Percentiles rank a stretch among this genome's conserved stretches.
phyloP scores from a whole-genome alignment of 2,329 filamentous ascomycete species.

The Fusarium denticulatum region DNA sequence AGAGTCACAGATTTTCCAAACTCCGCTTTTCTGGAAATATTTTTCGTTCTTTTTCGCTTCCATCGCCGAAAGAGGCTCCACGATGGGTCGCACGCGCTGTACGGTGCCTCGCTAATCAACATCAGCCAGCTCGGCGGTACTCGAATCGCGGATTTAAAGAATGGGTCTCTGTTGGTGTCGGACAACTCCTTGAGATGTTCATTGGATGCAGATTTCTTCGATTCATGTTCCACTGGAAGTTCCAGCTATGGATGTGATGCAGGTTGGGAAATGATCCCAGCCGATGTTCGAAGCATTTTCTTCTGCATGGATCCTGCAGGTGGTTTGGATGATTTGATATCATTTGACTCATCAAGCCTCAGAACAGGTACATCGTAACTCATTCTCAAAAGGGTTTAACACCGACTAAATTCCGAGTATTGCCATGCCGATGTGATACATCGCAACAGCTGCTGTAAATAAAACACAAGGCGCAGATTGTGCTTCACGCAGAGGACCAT shows the following conservation, averaged over 20 bases:
- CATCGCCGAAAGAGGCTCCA: conserved; percentile 19
- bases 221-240: conserved; percentile 15
- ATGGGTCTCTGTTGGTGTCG: conserved; percentile 7
- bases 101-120: conserved; percentile 22
- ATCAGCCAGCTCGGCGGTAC: conserved; percentile 25
- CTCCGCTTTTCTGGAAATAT: conserved; percentile 21
- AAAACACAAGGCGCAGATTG: conserved; percentile 10
- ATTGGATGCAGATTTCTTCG: conserved; percentile 21
- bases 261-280: conserved; percentile 8
- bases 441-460: conserved; percentile 1
- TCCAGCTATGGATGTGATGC: conserved; percentile 8
- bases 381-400: conserved; percentile 11
- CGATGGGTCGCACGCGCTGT: background rate
- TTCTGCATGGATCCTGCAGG: conserved; percentile 2
- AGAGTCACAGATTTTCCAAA: conserved; percentile 29
- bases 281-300: conserved; percentile 9
- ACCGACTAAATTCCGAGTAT: conserved; percentile 21
- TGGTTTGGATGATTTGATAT: background rate
- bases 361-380: conserved; percentile 1
- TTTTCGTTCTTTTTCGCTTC: conserved; percentile 35
- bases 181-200: background rate
- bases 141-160: conserved; percentile 8
- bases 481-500: conserved; percentile 2
- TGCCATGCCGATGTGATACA: background rate
- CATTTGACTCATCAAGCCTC: conserved; percentile 10